Evolutionary conservation across 495 filamentous ascomycete genomes (phyloP).

Genomic region (Jackrogersella multiformis): DNA sequence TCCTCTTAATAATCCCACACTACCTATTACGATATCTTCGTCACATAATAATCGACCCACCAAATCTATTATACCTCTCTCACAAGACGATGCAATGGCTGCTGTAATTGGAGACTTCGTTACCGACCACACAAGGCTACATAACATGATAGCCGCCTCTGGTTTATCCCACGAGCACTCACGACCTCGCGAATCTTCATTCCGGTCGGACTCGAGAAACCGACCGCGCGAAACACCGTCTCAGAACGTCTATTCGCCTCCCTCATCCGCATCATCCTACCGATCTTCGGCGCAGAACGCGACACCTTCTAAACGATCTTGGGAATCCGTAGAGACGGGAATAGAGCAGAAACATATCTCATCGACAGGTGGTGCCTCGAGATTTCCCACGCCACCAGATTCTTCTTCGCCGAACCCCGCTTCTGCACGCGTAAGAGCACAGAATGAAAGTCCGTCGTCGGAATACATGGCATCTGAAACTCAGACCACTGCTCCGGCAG

Average conservation of each 20-base stretch:
- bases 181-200: slow-evolving; percentile 54
- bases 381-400: slow-evolving; percentile 59
- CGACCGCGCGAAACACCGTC: slow-evolving; percentile 49
- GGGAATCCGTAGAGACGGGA: slow-evolving; percentile 40
- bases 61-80: background rate
- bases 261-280: slow-evolving; percentile 37
- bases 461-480: slow-evolving; percentile 50
- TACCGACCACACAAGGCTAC: slow-evolving; percentile 56
- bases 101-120: slow-evolving; percentile 59
- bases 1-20: slow-evolving; percentile 10
- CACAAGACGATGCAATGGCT: slow-evolving; percentile 54
- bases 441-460: slow-evolving; percentile 45
- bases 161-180: slow-evolving; percentile 47
- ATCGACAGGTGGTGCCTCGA: slow-evolving; percentile 49
- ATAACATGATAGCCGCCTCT: slow-evolving; percentile 55
- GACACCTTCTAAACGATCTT: slow-evolving; percentile 44
- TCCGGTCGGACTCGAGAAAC: slow-evolving; percentile 49
- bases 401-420: slow-evolving; percentile 58
- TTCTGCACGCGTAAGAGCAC: slow-evolving; percentile 47
- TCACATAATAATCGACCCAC: slow-evolving; percentile 18
- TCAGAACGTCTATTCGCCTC: slow-evolving; percentile 46
- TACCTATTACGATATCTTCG: slow-evolving; percentile 10
- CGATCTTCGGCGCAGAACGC: slow-evolving; percentile 36
- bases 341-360: slow-evolving; percentile 37
- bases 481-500: slow-evolving; percentile 42